Base-by-base conservation (phyloP, 495 filamentous ascomycete species). In the Penicillium goetzii region DNA sequence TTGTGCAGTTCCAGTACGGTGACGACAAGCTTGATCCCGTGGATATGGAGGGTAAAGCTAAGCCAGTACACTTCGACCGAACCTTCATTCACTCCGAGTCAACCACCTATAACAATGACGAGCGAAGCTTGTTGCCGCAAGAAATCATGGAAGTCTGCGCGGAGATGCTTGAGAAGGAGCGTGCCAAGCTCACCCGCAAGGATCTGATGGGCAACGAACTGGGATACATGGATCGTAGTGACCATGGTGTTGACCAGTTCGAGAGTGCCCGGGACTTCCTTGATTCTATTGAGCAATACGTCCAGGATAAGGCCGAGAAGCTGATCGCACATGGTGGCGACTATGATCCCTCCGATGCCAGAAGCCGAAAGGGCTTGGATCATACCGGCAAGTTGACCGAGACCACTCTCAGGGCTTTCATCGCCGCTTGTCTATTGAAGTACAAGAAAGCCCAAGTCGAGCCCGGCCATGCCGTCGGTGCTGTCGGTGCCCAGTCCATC, bases 1-100 rank as follows among this genome's bases (percentile, higher is more conserved):
- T 99, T 64, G 92, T 98, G 3, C 96, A 99, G 74, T 98, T 98
- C 76, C 92, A 96, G 74, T 99, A 94, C 65, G 95, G 95, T 72
- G 95, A 95, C 43, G 95, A 99, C 70, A 90, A 92, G 61, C 80
- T 99, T 52, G 95, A 99, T 78, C 95, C 95, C 15, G 89, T 96
- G 45, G 92, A 97, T 72, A 98, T 99, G 95, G 95, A 99, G 75
- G 95, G 92, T 52, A 89, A 89, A 59, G 95, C 93, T 32, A 90
- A 90, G 68, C 95, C 95, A 17, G 95, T 99, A 45, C 84, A 97
- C 69, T 97, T 98, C 69, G 90, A 94, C 38, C 86, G 96, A 45
- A 96, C 95, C 0, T 98, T 92, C 81, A 90, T 85, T 34, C 94
- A 98, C 73, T 87, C 89, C 11, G 87, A 96, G 68, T 76, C 82